phyloP scores from a whole-genome alignment of 371 early-diverging fungal genomes.

The Mucor irregularis region DNA sequence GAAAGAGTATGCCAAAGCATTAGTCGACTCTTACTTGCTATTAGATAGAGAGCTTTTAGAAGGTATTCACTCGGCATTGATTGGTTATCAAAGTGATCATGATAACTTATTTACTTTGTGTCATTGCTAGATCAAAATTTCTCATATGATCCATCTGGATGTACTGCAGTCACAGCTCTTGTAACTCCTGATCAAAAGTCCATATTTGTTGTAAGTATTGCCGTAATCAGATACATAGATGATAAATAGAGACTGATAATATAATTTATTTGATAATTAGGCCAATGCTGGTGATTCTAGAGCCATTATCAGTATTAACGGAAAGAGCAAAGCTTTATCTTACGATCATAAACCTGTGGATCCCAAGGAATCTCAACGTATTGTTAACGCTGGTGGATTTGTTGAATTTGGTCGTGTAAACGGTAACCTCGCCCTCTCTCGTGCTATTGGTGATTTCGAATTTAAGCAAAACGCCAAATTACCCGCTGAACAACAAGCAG shows the following conservation, averaged over 20 bases:
- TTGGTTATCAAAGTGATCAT: no score
- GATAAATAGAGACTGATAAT: background rate
- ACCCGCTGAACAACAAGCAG: slow-evolving; percentile 85
- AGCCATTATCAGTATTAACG: slow-evolving; percentile 77
- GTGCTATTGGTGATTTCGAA: slow-evolving; percentile 98
- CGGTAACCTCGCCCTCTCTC: slow-evolving; percentile 95
- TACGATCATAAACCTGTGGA: slow-evolving; percentile 94
- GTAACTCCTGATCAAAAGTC: slow-evolving; percentile 38
- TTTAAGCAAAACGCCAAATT: slow-evolving; percentile 83
- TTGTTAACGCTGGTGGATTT: slow-evolving; percentile 91
- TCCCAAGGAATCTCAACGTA: slow-evolving; percentile 79
- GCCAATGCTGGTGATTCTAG: slow-evolving; percentile 97
- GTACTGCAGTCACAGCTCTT: slow-evolving; percentile 83
- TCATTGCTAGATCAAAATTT: slow-evolving; percentile 64
- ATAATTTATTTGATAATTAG: slow-evolving; percentile 23
- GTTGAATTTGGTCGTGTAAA: slow-evolving; percentile 97
- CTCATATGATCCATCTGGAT: slow-evolving; percentile 85
- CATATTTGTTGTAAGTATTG: slow-evolving; percentile 35
- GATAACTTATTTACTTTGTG: no score
- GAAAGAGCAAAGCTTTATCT: slow-evolving; percentile 78
- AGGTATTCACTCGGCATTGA: no score
- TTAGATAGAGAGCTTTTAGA: slow-evolving; percentile 79
- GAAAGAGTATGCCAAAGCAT: slow-evolving; percentile 72
- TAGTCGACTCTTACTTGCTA: slow-evolving; percentile 80
- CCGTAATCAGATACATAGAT: no score